Conservation (phyloP, 1,284 basidiomycete species). For the Ustilago curta region DNA sequence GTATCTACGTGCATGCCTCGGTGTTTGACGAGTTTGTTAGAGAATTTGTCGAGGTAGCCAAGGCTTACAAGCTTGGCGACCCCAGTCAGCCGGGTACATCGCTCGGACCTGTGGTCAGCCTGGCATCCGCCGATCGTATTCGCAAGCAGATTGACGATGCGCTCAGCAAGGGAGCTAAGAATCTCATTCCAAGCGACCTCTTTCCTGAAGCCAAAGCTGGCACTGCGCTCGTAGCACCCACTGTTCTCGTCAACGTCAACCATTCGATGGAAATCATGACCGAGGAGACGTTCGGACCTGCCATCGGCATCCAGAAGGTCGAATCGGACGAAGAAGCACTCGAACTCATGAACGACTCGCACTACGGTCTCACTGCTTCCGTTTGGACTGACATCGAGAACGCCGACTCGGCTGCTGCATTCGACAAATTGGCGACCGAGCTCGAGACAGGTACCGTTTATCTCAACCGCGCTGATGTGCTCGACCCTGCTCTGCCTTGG, state of each 20-base stretch:
- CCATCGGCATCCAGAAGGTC: constrained; percentile 90
- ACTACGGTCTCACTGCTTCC: constrained; percentile 90
- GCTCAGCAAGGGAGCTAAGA: constrained; percentile 26
- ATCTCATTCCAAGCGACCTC: constrained; percentile 69
- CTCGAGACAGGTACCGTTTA: constrained; percentile 92
- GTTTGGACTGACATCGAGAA: constrained; percentile 83
- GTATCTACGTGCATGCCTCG: constrained; percentile 90
- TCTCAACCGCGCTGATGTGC: constrained; percentile 78
- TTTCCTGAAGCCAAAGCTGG: constrained; percentile 76
- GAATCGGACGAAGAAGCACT: constrained; percentile 86
- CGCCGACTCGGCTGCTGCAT: constrained; percentile 76
- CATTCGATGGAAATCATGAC: constrained; percentile 95
- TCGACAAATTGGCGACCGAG: constrained; percentile 78
- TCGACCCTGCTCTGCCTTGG: constrained; percentile 93
- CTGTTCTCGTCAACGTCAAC: constrained; percentile 86
- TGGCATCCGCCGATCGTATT: constrained; percentile 84
- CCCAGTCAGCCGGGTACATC: constrained; percentile 80
- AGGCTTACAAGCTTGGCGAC: constrained; percentile 87
- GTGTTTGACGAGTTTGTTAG: constrained; percentile 84
- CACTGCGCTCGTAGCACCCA: constrained; percentile 86
- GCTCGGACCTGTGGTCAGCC: constrained; percentile 89
- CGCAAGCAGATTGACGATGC: constrained; percentile 87
- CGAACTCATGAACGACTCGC: constrained; percentile 93
- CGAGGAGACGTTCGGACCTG: constrained; percentile 79
- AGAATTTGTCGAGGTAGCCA: constrained; percentile 80